Evolutionary conservation across 2,329 filamentous ascomycete genomes (phyloP), one percentile per base, ranked within the genome.

Genomic region (Fusarium tricinctum): DNA sequence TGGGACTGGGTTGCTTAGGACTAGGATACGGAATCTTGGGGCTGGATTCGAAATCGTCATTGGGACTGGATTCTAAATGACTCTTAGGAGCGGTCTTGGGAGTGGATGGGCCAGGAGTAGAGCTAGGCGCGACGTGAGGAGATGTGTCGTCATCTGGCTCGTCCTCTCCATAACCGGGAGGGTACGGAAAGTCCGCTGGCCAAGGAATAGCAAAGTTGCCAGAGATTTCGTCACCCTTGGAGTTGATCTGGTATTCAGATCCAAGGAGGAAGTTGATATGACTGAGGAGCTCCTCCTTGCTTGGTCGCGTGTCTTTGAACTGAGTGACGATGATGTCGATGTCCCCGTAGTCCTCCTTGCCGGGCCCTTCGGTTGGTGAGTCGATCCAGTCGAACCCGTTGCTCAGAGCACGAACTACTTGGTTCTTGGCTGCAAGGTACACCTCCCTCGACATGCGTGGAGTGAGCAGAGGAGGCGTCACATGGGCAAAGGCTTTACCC

Each of bases 331-430:
- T 77, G 60, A 94, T 82, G 77, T 96, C 92, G 38, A 97, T 80
- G 68, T 96, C 93, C 20, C 92, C 93, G 72, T 88, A 85, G 69
- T 89, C 86, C 0, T 68, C 42, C 77, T 96, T 96, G 2, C 76
- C 89, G 0, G 92, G 92, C 0, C 87, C 90, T 69, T 93, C 91
- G 28, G 90, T 85, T 0, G 91, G 89, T 0, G 85, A 83, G 1
- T 82, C 84, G 6, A 91, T 87, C 9, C 79, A 80, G 0, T 78
- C 54, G 70, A 87, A 93, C 2, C 79, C 70, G 2, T 20, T 7
- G 8, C 78, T 76, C 0, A 92, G 83, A 3, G 20, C 83, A 76
- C 0, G 73, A 58, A 26, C 83, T 79, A 84, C 86, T 1, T 80
- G 73, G 0, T 76, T 65, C 22, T 85, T 86, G 28, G 89, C 80